Percentiles rank a stretch among this genome's conserved stretches.
Conservation (phyloP, 108 stramenopile species). For the Epithemia pelagica region DNA sequence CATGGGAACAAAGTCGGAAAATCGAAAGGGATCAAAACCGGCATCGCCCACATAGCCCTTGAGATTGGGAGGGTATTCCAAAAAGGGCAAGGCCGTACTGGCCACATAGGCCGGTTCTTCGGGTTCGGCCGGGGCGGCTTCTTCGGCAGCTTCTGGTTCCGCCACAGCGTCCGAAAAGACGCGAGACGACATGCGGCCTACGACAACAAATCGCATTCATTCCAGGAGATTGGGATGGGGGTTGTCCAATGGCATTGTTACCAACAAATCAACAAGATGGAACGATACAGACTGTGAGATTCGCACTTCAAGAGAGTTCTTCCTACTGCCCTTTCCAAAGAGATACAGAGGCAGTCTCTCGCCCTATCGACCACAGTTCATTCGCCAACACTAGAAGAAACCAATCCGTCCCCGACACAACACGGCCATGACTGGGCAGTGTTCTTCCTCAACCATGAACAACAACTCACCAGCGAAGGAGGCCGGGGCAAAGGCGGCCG, state of each 20-base stretch:
- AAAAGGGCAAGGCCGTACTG: conserved; percentile 81
- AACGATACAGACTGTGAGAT: neutral
- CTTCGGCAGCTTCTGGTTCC: neutral
- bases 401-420: too few species aligned
- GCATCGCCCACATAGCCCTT: conserved; percentile 83
- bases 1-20: conserved; percentile 81
- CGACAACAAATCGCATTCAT: neutral
- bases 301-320: too few species aligned
- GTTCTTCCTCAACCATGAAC: neutral
- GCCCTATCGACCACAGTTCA: too few species aligned
- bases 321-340: too few species aligned
- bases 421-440: too few species aligned
- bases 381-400: too few species aligned
- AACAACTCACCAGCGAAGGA: conserved; percentile 26
- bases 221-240: neutral
- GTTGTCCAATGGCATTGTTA: neutral
- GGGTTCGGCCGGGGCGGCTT: neutral
- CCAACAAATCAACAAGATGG: too few species aligned
- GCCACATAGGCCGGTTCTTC: neutral
- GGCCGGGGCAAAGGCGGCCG: conserved; percentile 57
- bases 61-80: conserved; percentile 80
- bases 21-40: conserved; percentile 91
- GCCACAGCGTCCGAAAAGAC: conserved; percentile 5
- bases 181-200: neutral
- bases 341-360: too few species aligned